phyloP scores from a whole-genome alignment of 306 rosid genomes.

The Lotus japonicus region DNA sequence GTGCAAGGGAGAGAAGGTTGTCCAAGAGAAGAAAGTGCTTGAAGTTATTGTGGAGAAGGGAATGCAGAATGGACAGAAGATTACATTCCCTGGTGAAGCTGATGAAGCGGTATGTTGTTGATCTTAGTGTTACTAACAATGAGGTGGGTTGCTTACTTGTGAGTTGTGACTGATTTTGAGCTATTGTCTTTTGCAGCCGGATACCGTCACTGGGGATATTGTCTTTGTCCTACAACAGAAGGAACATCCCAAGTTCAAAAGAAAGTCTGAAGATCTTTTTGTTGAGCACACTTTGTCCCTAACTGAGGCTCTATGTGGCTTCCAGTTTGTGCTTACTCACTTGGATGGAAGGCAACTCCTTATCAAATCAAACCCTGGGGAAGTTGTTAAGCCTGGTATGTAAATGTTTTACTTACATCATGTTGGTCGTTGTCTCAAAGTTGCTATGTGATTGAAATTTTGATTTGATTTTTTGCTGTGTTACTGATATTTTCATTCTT shows the following conservation, averaged over 20 bases:
- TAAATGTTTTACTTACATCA: neutral
- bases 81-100: conserved; percentile 92
- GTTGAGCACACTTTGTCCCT: conserved; percentile 70
- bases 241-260: conserved; percentile 70
- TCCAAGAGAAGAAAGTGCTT: conserved; percentile 70
- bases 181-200: conserved; percentile 53
- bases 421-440: neutral
- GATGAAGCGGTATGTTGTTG: conserved; percentile 64
- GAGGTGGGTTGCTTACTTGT: neutral
- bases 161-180: neutral
- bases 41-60: conserved; percentile 87
- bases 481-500: neutral
- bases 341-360: conserved; percentile 61
- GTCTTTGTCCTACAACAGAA: conserved; percentile 73
- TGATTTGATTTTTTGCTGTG: neutral
- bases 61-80: conserved; percentile 78
- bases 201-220: conserved; percentile 68
- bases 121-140: neutral
- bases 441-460: neutral
- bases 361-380: conserved; percentile 60
- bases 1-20: conserved; percentile 88
- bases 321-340: conserved; percentile 59
- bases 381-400: conserved; percentile 69
- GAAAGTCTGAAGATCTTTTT: conserved; percentile 69
- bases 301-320: conserved; percentile 68